Evolutionary conservation across 352 stramenopile genomes (phyloP), one percentile per base, ranked within the genome.

Genomic region (Thalassiosira delicatula): DNA sequence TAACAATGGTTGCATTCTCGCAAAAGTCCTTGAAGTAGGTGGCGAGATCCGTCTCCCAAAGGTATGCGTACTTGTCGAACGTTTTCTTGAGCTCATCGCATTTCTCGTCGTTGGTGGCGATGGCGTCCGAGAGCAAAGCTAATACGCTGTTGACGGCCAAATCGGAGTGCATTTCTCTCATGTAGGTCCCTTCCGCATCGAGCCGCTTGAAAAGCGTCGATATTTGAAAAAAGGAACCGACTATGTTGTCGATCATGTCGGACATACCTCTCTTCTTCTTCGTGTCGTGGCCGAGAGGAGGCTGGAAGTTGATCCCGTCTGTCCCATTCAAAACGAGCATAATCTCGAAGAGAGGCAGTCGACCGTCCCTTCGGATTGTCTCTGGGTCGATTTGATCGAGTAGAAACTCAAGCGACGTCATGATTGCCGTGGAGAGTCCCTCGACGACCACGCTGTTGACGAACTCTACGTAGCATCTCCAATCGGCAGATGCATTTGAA

Each of bases 391-490:
- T 90, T 71, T 99, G 96, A 76, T 98, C 95, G 0, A 96, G 91
- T 3, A 99, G 85, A 77, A 97, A 98, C 69, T 98, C 91, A 12
- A 97, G 86, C 14, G 93, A 96, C 40, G 83, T 84, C 53, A 88
- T 87, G 30, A 96, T 87, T n/a, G 94, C 84, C 14, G 82, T 91
- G 0, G 96, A 95, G 2, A 99, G 92, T 23, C 97, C 97, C 56
- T 96, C 93, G 17, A 98, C 95, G 14, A 99, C 96, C 19, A 98
- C 96, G 81, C 97, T 98, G 87, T 98, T 99, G 57, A 99, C 95
- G 74, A 98, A 99, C 80, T 99, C 96, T 21, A 98, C 94, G 76
- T 99, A 99, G 14, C 94, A 95, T 65, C 96, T 97, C 97, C 97
- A 99, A 83, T 98, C 92, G 54, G 88, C 92, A n/a, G 96, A 96